Conservation (phyloP, 352 stramenopile genomes). For the Blastocystis sp. region DNA sequence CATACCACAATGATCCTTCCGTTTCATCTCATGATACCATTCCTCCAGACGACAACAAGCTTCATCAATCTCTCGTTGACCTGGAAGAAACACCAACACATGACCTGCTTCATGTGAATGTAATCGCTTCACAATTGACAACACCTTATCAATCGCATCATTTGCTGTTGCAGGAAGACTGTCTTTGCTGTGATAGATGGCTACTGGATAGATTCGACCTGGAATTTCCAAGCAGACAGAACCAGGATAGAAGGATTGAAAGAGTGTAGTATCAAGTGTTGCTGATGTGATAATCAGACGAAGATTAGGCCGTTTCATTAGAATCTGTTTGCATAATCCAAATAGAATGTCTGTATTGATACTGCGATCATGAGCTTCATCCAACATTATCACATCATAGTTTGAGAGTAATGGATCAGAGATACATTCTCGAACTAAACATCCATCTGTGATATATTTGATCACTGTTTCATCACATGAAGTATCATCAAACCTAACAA, state of each 20-base stretch:
- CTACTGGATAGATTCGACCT: conserved; percentile 74
- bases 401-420: conserved; percentile 71
- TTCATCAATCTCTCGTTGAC: conserved; percentile 77
- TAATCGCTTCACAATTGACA: conserved; percentile 77
- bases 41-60: conserved; percentile 71
- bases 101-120: conserved; percentile 73
- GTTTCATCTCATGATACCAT: conserved; percentile 3
- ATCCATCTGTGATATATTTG: conserved; percentile 79
- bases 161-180: conserved; percentile 72
- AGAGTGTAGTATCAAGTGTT: conserved; percentile 80
- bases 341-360: conserved; percentile 82
- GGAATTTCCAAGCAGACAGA: conserved; percentile 70
- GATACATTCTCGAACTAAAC: conserved; percentile 72
- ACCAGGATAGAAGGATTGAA: conserved; percentile 75
- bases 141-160: conserved; percentile 70
- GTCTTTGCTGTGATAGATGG: conserved; percentile 72
- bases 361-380: conserved; percentile 83
- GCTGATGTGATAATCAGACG: conserved; percentile 83
- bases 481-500: conserved; percentile 78
- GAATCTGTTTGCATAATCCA: conserved; percentile 74
- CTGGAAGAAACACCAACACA: conserved; percentile 78
- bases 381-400: conserved; percentile 82
- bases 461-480: conserved; percentile 77
- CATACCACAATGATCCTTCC: conserved; percentile 61
- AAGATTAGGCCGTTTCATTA: conserved; percentile 70